These are phyloP conservation scores for Metschnikowia cubensis DNA, from an alignment of 805 yeast species.

Conservation along the genomic window DNA sequence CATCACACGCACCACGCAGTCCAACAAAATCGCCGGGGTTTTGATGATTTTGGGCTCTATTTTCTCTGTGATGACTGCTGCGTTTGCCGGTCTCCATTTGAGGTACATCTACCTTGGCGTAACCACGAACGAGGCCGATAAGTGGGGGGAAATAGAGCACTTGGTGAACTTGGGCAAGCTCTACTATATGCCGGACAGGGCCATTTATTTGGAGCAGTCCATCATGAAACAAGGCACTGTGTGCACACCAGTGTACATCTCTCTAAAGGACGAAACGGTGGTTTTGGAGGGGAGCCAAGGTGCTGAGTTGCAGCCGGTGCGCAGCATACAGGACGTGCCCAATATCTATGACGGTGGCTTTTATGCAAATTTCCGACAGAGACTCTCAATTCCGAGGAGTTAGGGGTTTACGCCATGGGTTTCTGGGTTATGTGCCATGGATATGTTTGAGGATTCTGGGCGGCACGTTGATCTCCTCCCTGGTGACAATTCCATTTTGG, in stretches of 20 bases:
- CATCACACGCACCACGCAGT: conserved; percentile 24
- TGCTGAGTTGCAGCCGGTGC: conserved; percentile 3
- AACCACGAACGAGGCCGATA: conserved; percentile 70
- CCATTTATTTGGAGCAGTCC: conserved; percentile 23
- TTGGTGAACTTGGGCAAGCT: conserved; percentile 16
- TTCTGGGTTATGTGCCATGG: no score
- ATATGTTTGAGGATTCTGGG: background rate
- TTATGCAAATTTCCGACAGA: conserved; percentile 27
- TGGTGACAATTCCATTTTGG: background rate
- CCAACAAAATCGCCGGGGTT: conserved; percentile 39
- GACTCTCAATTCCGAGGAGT: background rate
- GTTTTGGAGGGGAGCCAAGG: conserved; percentile 10
- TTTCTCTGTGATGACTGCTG: conserved; percentile 38
- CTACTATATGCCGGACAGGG: conserved; percentile 10
- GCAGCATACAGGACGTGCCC: conserved; percentile 21
- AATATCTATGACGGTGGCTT: conserved; percentile 53
- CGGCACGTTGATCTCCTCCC: background rate
- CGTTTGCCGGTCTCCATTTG: conserved; percentile 36
- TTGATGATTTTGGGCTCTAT: conserved; percentile 43
- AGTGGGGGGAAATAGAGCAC: conserved; percentile 61
- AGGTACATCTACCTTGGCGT: conserved; percentile 57
- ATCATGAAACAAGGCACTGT: conserved; percentile 8
- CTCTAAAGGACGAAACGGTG: conserved; percentile 25
- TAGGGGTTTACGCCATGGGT: no score
- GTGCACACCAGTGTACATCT: conserved; percentile 24